Base-by-base conservation (phyloP, 2,329 filamentous ascomycete genomes). In the Cadophora gregata region DNA sequence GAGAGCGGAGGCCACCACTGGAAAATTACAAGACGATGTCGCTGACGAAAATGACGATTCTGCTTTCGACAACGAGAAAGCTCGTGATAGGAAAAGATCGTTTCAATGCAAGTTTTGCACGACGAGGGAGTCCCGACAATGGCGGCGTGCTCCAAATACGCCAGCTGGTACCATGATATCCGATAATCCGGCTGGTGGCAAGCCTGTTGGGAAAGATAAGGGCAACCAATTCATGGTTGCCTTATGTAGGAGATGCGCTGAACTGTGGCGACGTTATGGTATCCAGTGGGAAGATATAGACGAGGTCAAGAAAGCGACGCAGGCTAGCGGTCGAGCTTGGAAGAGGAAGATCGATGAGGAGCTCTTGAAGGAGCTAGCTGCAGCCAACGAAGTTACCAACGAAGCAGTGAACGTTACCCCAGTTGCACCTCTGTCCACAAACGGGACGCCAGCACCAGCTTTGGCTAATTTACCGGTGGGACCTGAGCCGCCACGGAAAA, bases 31-130 rank as follows among this genome's bases (percentile, higher is more conserved):
- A 68, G 94, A 97, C 73, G 95, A 98, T 77, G 90, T 99, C 69
- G 96, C 95, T 8, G 91, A 99, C 77, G 90, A 95, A 69, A 86
- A 91, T 16, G 96, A 99, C 73, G 96, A 99, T 79, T 99, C 96
- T 6, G 96, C 96, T 2, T 99, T 97, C 74, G 96, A 99, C 77
- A 89, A 89, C 59, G 90, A 90, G 48, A 99, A 98, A 81, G 77
- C 95, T 0, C 80, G 81, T 3, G 84, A 88, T 67, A 90, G 90
- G 77, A 97, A 96, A 79, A 89, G 92, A 70, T 86, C 87, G 24
- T 98, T 99, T 75, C 86, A 93, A 71, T 99, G 96, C 85, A 97
- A 97, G 77, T 98, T 97, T 77, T 99, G 96, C 79, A 85, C 84
- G 61, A 92, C 89, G 2, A 91, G 90, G 68, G 84, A 85, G 65